Base-by-base conservation (phyloP, 768 basidiomycete genomes). In the Tricholoma sp. region DNA sequence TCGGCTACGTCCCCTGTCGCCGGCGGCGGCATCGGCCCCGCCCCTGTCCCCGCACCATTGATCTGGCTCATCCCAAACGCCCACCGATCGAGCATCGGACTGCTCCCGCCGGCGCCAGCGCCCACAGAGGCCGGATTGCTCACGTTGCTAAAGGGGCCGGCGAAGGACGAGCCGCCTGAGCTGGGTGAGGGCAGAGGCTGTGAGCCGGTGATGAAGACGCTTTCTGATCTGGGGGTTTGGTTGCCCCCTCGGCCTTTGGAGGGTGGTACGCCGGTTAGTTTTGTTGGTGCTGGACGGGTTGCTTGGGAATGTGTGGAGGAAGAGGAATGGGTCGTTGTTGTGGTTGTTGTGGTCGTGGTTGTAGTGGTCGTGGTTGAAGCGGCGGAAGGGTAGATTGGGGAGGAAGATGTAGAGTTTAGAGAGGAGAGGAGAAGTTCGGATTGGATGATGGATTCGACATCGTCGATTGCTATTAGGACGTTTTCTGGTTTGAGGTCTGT, bases 401-500 rank as follows among this genome's bases (percentile, higher is more conserved):
- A 69, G 3, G 67, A 65, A 9, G 66, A 48, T 12, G 56, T 41
- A 15, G 51, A 51, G 20, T 52, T 33, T n/a, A 76, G 57, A 57
- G 75, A 53, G 59, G 76, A 61, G 61, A 74, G 36, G 61, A 83
- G 82, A 53, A 94, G 76, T 69, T 97, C 94, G 24, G 90, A 76
- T 57, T 86, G 82, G 51, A 98, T 95, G 68, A 98, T 93, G 15
- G 84, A 76, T 65, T 98, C 96, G 62, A 98, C 96, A 67, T 98
- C 91, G 67, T 98, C 96, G 65, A 98, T 98, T 72, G 85, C 88
- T 60, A 99, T 94, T 50, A 99, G 83, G 28, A 99, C 94, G 72
- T 98, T 98, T 71, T 98, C 97, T 0, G 96, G 97, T 70, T 98
- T 98, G 59, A 99, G 79, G 71, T 99, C 94, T 85, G 96, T 98